Conservation (phyloP, 208 protist species). For the Balamuthia mandrillaris region DNA sequence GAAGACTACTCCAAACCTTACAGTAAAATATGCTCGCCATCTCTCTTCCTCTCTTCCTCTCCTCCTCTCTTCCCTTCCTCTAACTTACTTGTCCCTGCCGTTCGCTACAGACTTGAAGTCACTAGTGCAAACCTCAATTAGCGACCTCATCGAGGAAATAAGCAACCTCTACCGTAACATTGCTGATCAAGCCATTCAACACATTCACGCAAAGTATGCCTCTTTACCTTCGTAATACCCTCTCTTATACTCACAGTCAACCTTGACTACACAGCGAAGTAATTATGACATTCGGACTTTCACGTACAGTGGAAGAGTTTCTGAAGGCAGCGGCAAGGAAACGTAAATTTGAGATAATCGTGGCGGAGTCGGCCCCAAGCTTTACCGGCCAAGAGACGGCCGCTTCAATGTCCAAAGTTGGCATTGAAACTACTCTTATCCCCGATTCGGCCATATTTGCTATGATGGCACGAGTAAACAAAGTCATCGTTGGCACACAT, state of each 20-base stretch:
- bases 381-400: slow-evolving; percentile 73
- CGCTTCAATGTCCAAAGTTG: slow-evolving; percentile 66
- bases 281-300: slow-evolving; percentile 77
- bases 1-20: slow-evolving; percentile 30
- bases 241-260: slow-evolving; percentile 12
- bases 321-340: slow-evolving; percentile 68
- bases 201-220: slow-evolving; percentile 73
- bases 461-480: slow-evolving; percentile 95
- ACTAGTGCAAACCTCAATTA: slow-evolving; percentile 62
- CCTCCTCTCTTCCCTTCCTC: slow-evolving; percentile 3
- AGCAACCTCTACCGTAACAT: slow-evolving; percentile 60
- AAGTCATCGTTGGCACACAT: slow-evolving; percentile 90
- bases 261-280: slow-evolving; percentile 64
- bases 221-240: slow-evolving; percentile 2
- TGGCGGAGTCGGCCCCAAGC: slow-evolving; percentile 84
- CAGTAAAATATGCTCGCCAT: background rate
- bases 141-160: slow-evolving; percentile 73
- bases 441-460: slow-evolving; percentile 92
- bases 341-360: slow-evolving; percentile 86
- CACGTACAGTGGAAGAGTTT: slow-evolving; percentile 76
- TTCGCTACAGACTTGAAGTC: slow-evolving; percentile 62
- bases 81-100: too few relatives aligned
- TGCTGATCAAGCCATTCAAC: slow-evolving; percentile 62
- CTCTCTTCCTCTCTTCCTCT: background rate
- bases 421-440: slow-evolving; percentile 86